These are phyloP conservation scores for Starmerella cellae DNA, from an alignment of 805 yeast species.

Conservation along the genomic window DNA sequence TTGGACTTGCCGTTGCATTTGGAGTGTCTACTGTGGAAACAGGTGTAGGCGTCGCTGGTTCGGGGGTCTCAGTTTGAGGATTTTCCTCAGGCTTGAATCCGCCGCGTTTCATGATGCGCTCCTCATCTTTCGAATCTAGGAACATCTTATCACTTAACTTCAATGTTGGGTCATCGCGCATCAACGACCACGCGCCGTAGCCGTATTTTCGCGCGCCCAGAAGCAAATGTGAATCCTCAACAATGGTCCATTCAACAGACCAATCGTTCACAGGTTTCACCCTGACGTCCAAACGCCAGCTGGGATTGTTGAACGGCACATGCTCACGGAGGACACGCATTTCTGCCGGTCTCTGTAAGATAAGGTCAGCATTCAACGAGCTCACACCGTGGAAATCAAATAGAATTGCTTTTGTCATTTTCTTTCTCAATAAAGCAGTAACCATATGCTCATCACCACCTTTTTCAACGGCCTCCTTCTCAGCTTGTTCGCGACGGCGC, in stretches of 20 bases:
- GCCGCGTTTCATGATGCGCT: conserved; percentile 11
- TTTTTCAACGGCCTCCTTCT: conserved; percentile 14
- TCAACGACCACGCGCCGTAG: conserved; percentile 87
- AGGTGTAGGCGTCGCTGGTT: conserved; percentile 3
- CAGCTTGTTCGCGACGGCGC: conserved; percentile 33
- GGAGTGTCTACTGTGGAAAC: not conserved
- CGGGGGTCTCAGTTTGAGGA: conserved; percentile 26
- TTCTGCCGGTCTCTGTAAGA: conserved; percentile 74
- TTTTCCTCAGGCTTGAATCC: not conserved
- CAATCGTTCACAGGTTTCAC: conserved; percentile 82
- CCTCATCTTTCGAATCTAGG: conserved; percentile 30
- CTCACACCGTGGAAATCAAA: conserved; percentile 82
- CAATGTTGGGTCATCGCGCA: conserved; percentile 87
- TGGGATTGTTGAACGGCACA: conserved; percentile 42
- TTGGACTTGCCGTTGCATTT: not conserved
- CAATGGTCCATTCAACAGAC: conserved; percentile 74
- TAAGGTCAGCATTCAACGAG: conserved; percentile 78
- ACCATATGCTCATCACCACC: conserved; percentile 24
- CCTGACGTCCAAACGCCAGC: conserved; percentile 44
- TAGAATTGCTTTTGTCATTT: conserved; percentile 77
- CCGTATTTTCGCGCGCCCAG: conserved; percentile 88
- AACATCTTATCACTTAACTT: conserved; percentile 76
- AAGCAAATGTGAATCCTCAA: conserved; percentile 75
- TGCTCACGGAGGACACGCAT: conserved; percentile 48
- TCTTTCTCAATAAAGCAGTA: conserved; percentile 39